Evolutionary conservation across 441 rosid species (phyloP).

Genomic region (Adansonia madagascariensis): DNA sequence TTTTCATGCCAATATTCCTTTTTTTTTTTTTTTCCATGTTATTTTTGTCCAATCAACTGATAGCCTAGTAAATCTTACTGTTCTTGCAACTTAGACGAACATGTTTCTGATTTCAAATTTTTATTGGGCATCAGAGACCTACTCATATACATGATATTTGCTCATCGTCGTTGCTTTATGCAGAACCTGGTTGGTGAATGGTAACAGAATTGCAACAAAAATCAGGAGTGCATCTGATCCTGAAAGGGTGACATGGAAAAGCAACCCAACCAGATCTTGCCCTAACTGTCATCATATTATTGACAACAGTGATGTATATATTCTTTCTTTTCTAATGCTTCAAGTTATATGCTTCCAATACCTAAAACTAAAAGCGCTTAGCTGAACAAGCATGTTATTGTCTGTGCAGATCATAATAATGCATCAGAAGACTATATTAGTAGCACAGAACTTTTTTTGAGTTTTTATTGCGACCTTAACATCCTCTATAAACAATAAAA

Average conservation of each 20-base stretch:
- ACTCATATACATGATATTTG: background rate
- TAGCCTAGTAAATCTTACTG: background rate
- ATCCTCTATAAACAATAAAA: background rate
- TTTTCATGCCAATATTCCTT: background rate
- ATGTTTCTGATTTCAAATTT: background rate
- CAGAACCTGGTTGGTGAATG: constrained; percentile 86
- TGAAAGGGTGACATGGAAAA: constrained; percentile 59
- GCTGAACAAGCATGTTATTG: background rate
- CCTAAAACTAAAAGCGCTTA: constrained; percentile 9
- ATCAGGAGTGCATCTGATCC: constrained; percentile 82
- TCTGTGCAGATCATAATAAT: background rate
- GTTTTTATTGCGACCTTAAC: background rate
- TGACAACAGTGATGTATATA: constrained; percentile 80
- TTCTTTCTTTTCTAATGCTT: constrained; percentile 22
- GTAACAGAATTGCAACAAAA: constrained; percentile 76
- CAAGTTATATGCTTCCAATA: constrained; percentile 12
- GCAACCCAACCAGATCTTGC: constrained; percentile 83
- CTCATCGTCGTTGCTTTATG: constrained; percentile 28
- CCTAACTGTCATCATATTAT: constrained; percentile 75
- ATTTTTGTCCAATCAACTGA: too few species aligned
- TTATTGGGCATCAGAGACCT: background rate
- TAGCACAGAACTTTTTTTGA: background rate
- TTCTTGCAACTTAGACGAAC: background rate
- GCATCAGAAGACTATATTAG: background rate
- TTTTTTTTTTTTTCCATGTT: too few species aligned